A percentile compares a stretch with the other conserved stretches of the same genome.
Evolutionary conservation across 2,329 filamentous ascomycete genomes (phyloP).

Genomic region (Paracorniculantispora psalliotae): DNA sequence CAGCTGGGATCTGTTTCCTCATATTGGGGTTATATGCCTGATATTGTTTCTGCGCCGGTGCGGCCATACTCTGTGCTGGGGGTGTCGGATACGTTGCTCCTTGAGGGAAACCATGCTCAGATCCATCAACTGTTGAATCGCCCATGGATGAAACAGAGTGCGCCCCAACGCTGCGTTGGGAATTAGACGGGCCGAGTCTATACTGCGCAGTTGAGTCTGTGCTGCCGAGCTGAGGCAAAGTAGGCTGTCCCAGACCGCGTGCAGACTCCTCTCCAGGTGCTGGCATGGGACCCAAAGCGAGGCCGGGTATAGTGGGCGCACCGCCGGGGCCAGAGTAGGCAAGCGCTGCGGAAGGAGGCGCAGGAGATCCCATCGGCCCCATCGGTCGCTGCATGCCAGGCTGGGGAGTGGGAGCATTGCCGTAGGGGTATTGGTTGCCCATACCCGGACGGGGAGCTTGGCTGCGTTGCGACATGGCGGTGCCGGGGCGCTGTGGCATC

Average conservation of each 20-base stretch:
- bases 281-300: background rate
- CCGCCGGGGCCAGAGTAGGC: background rate
- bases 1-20: conserved; percentile 24
- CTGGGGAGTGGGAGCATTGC: background rate
- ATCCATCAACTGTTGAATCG: background rate
- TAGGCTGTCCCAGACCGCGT: background rate
- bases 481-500: conserved; percentile 28
- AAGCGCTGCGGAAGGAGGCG: background rate
- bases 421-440: conserved; percentile 7
- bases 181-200: background rate
- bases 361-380: background rate
- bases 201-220: background rate
- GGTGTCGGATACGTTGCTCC: background rate
- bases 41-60: conserved; percentile 21
- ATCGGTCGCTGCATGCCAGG: background rate
- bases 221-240: background rate
- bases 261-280: background rate
- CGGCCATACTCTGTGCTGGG: conserved; percentile 14
- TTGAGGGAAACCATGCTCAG: background rate
- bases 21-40: conserved; percentile 28
- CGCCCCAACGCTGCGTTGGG: background rate
- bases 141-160: background rate
- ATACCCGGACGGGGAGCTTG: conserved; percentile 20
- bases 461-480: conserved; percentile 32
- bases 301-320: background rate